Percentiles rank a stretch among this genome's conserved stretches.
phyloP scores from a whole-genome alignment of 768 basidiomycete species.

The Amanita inopinata region DNA sequence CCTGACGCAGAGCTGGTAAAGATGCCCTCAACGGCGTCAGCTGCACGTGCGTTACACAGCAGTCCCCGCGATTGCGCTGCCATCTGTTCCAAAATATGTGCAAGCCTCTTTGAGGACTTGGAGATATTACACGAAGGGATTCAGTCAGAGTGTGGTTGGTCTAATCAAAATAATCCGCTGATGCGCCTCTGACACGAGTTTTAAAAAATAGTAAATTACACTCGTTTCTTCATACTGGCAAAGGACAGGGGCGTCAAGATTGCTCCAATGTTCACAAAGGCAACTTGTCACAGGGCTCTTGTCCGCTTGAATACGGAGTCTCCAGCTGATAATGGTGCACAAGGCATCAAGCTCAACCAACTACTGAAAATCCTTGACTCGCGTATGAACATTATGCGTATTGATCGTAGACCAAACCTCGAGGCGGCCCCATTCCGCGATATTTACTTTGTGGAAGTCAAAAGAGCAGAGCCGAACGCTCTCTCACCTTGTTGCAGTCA shows the following conservation, averaged over 20 bases:
- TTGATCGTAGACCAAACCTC: constrained; percentile 57
- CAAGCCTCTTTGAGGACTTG: constrained; percentile 48
- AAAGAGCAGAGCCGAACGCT: constrained; percentile 13
- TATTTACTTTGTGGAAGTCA: constrained; percentile 59
- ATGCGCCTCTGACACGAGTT: too few relatives aligned
- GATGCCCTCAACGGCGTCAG: constrained; percentile 65
- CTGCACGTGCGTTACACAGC: constrained; percentile 41
- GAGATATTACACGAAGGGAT: constrained; percentile 53
- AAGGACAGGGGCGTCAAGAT: not conserved
- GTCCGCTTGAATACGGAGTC: constrained; percentile 19
- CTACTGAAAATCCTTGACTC: constrained; percentile 26
- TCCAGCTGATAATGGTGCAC: constrained; percentile 9
- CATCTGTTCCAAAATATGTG: constrained; percentile 63
- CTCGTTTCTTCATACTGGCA: constrained; percentile 58
- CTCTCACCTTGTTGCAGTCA: not conserved
- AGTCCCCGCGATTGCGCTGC: constrained; percentile 48
- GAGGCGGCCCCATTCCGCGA: constrained; percentile 38
- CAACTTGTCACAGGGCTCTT: constrained; percentile 21
- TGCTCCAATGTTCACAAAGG: not conserved
- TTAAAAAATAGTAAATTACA: constrained; percentile 52
- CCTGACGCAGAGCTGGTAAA: constrained; percentile 43
- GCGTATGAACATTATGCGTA: constrained; percentile 31
- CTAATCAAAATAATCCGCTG: not conserved
- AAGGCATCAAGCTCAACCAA: constrained; percentile 16
- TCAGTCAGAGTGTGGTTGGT: constrained; percentile 47